Conservation (phyloP, 2,329 filamentous ascomycete genomes). For the Orbilia ellipsospora region DNA sequence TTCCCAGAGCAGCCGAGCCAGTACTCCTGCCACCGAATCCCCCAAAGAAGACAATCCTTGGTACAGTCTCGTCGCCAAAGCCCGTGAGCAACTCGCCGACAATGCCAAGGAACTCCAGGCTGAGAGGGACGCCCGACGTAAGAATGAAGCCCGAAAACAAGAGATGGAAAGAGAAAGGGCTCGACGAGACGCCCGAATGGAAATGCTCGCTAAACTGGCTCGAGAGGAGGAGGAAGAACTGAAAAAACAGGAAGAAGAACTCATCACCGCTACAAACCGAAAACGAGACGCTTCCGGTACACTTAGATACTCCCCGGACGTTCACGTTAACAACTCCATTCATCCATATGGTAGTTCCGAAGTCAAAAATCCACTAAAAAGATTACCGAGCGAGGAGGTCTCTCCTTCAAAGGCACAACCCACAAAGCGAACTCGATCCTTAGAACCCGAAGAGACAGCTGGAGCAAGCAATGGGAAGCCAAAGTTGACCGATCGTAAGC, state of each 20-base stretch:
- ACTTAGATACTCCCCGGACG: slow-evolving; percentile 49
- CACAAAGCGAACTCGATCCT: slow-evolving; percentile 39
- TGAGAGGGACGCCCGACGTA: slow-evolving; percentile 28
- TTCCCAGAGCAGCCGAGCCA: slow-evolving; percentile 39
- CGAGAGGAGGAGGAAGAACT: slow-evolving; percentile 33
- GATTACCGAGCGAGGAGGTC: slow-evolving; percentile 23
- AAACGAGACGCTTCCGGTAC: slow-evolving; percentile 39
- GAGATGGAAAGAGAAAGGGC: slow-evolving; percentile 36
- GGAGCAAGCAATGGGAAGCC: slow-evolving; percentile 4
- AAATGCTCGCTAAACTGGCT: slow-evolving; percentile 36
- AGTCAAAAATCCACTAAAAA: slow-evolving; percentile 35
- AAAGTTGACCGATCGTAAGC: slow-evolving; percentile 41
- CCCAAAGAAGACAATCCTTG: slow-evolving; percentile 33
- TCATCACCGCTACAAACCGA: slow-evolving; percentile 30
- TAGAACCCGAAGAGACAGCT: slow-evolving; percentile 21
- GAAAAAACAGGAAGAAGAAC: slow-evolving; percentile 24
- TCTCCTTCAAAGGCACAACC: slow-evolving; percentile 24
- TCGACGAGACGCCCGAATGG: slow-evolving; percentile 47
- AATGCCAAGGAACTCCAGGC: slow-evolving; percentile 44
- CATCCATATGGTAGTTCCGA: slow-evolving; percentile 26
- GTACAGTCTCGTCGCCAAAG: slow-evolving; percentile 29
- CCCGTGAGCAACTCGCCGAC: slow-evolving; percentile 33
- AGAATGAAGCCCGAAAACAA: slow-evolving; percentile 32
- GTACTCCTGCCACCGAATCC: slow-evolving; percentile 18
- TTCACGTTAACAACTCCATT: slow-evolving; percentile 27